Base-by-base conservation (phyloP, 169 alveolate species). In the Plasmodium adleri region DNA sequence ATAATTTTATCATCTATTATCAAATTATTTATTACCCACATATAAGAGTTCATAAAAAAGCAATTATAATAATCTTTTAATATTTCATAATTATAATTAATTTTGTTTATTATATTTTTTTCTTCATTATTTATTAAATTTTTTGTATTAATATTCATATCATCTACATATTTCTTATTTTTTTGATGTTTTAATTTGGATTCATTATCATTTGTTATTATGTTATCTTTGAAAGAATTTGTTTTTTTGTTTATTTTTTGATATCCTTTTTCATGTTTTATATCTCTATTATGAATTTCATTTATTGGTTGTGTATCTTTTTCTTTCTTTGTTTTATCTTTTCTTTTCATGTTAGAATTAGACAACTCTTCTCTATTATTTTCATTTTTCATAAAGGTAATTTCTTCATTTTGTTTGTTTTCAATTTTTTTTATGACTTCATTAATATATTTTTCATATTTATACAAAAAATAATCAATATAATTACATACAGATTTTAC, bases 1-100 rank as follows among this genome's bases (percentile, higher is more conserved):
- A 92, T 80, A 17, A 94, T 92, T 73, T 96, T 96, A 64, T 97
- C 98, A 63, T 97, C 98, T 59, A 96, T 97, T 20, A 97, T 95
- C 62, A 98, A 93, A 43, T 97, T 98, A 76, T 99, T 98, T 49
- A 98, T 95, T 3, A 98, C 96, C 99, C 99, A 98, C 98, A 97
- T 96, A 75, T 97, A 95, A 32, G 98, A 97, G 58, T 93, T 96
- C 74, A 96, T 91, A 92, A 97, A 98, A 95, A 94, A 97, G 49
- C 98, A 98, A 90, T 98, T 99, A 87, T 96, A 96, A 63, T 96
- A 95, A 74, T 95, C 90, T 88, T 98, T 98, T 63, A 96, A 95
- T 54, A 96, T 98, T 24, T 97, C 99, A 49, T 96, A 97, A 67
- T 83, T 83, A 17, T 83, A 68, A 50, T 83, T 83, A 9, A 83